Percentiles rank a stretch among this genome's conserved stretches.
Conservation (phyloP, 352 stramenopile species). For the Globisporangium radiosum region DNA sequence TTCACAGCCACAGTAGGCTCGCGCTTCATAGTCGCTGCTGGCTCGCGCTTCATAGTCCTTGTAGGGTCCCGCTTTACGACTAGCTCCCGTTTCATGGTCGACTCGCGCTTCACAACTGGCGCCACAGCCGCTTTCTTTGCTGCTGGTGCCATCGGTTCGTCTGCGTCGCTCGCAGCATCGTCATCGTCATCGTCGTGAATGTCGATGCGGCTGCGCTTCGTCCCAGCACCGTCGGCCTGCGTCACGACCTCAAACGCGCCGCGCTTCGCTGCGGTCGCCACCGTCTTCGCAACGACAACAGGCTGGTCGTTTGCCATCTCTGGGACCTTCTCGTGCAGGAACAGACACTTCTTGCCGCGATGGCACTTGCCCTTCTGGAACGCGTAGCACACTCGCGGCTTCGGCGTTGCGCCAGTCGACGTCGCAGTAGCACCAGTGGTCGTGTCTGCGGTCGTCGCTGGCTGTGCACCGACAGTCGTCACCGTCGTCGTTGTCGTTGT, state of each 20-base stretch:
- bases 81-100: background rate
- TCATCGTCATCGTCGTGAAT: constrained; percentile 10
- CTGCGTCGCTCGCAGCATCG: background rate
- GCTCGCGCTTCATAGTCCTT: no score
- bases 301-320: constrained; percentile 13
- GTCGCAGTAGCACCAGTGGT: no score
- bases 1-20: background rate
- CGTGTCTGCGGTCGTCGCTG: background rate
- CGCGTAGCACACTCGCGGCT: constrained; percentile 61
- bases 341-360: constrained; percentile 64
- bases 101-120: background rate
- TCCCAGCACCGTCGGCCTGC: constrained; percentile 13
- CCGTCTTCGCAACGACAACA: constrained; percentile 7
- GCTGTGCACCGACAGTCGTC: background rate
- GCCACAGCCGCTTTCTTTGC: background rate
- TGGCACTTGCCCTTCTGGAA: constrained; percentile 77
- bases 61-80: background rate
- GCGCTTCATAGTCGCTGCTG: background rate
- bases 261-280: constrained; percentile 6
- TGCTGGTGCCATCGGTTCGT: constrained; percentile 2
- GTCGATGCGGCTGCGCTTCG: constrained; percentile 25
- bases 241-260: constrained; percentile 33
- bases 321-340: constrained; percentile 45
- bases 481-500: constrained; percentile 1
- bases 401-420: constrained; percentile 6